Evolutionary conservation across 2,329 filamentous ascomycete species (phyloP).

Genomic region (Colletotrichum sp.): DNA sequence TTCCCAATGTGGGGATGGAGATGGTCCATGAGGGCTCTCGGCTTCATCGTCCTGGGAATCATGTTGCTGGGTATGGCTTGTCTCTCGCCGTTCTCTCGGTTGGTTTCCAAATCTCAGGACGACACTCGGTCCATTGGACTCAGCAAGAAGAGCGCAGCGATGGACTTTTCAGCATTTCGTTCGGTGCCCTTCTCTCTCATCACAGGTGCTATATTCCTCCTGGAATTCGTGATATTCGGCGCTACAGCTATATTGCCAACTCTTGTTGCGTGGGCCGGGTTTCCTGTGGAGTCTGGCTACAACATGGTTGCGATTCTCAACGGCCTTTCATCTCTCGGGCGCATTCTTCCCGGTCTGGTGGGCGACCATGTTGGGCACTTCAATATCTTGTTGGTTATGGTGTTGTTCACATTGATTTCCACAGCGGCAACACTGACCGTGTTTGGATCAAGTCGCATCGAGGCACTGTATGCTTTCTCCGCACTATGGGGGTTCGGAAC

Average conservation of each 20-base stretch:
- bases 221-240: slow-evolving; percentile 55
- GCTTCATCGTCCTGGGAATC: slow-evolving; percentile 29
- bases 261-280: slow-evolving; percentile 39
- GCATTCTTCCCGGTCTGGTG: slow-evolving; percentile 46
- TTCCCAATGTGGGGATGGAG: slow-evolving; percentile 32
- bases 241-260: slow-evolving; percentile 50
- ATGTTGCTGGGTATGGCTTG: slow-evolving; percentile 33
- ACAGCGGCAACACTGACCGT: slow-evolving; percentile 50
- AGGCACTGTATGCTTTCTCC: slow-evolving; percentile 47
- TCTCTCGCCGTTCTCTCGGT: slow-evolving; percentile 35
- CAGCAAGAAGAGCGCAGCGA: slow-evolving; percentile 25
- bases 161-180: slow-evolving; percentile 46
- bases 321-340: slow-evolving; percentile 44
- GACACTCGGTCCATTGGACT: background rate
- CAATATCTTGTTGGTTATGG: slow-evolving; percentile 41
- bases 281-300: slow-evolving; percentile 43
- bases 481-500: slow-evolving; percentile 53
- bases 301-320: slow-evolving; percentile 50
- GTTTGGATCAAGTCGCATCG: slow-evolving; percentile 41
- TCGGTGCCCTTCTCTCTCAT: slow-evolving; percentile 46
- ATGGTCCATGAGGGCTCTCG: slow-evolving; percentile 37
- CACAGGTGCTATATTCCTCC: slow-evolving; percentile 45
- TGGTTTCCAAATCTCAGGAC: slow-evolving; percentile 12
- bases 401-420: slow-evolving; percentile 27
- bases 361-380: slow-evolving; percentile 49